phyloP scores from a whole-genome alignment of 805 yeast species.

The Pichia scutulata region DNA sequence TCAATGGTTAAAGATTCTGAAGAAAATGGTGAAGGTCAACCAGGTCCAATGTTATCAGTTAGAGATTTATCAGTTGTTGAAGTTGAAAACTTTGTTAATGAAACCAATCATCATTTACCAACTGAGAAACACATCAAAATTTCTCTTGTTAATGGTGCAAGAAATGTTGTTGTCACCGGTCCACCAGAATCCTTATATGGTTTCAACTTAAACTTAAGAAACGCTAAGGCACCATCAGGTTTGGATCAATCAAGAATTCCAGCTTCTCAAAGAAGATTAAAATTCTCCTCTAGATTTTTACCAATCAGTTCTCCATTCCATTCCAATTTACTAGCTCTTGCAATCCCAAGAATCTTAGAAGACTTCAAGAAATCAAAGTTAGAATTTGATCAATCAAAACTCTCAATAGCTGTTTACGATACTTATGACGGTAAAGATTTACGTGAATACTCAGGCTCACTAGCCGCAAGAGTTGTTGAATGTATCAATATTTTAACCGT shows the following conservation, averaged over 20 bases:
- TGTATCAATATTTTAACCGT: slow-evolving; percentile 87
- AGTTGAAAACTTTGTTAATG: slow-evolving; percentile 70
- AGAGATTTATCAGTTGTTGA: slow-evolving; percentile 78
- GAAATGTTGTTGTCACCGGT: slow-evolving; percentile 92
- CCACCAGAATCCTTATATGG: slow-evolving; percentile 98
- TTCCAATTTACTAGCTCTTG: slow-evolving; percentile 71
- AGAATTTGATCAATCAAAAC: slow-evolving; percentile 44
- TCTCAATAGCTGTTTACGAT: slow-evolving; percentile 85
- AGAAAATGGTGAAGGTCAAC: slow-evolving; percentile 92
- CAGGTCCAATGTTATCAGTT: slow-evolving; percentile 95
- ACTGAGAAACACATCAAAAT: slow-evolving; percentile 82
- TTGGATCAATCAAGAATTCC: slow-evolving; percentile 95
- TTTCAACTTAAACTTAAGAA: slow-evolving; percentile 83
- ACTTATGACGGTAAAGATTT: slow-evolving; percentile 81
- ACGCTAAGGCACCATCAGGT: slow-evolving; percentile 91
- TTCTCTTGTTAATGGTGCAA: slow-evolving; percentile 90
- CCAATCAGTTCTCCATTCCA: slow-evolving; percentile 98
- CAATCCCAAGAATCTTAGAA: slow-evolving; percentile 54
- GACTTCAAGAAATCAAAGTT: slow-evolving; percentile 59
- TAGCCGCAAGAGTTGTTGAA: slow-evolving; percentile 64
- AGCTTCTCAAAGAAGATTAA: slow-evolving; percentile 84
- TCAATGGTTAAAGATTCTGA: slow-evolving; percentile 85
- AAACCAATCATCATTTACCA: slow-evolving; percentile 92
- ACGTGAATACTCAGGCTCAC: slow-evolving; percentile 44
- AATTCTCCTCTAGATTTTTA: slow-evolving; percentile 86